phyloP scores from a whole-genome alignment of 495 filamentous ascomycete genomes.

The Cetradonia linearis region DNA sequence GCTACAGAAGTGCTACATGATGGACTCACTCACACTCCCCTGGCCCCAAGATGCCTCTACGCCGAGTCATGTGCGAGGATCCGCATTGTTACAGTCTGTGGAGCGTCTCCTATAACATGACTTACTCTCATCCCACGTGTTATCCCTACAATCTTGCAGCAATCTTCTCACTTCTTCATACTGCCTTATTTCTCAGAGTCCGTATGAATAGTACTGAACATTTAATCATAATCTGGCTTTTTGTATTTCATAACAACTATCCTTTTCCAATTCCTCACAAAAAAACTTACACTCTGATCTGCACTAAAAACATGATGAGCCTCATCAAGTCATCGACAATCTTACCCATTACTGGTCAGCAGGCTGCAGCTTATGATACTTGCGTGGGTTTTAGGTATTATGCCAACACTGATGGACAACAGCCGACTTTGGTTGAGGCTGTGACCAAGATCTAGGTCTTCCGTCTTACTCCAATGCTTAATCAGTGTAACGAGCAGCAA shows the following conservation, averaged over 20 bases:
- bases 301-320: constrained; percentile 19
- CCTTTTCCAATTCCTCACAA: no score
- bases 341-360: constrained; percentile 30
- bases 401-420: constrained; percentile 2
- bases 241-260: no score
- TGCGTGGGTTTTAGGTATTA: neutral
- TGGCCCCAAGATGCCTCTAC: neutral
- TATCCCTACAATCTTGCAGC: no score
- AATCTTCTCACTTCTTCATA: no score
- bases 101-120: neutral
- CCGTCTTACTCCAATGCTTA: constrained; percentile 48
- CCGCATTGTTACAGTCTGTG: neutral
- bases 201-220: no score
- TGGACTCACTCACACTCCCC: neutral
- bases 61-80: neutral
- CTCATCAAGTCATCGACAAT: constrained; percentile 15
- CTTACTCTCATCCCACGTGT: neutral
- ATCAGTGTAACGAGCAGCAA: constrained; percentile 56
- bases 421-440: neutral
- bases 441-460: neutral
- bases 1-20: neutral
- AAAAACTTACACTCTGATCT: neutral
- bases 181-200: no score
- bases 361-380: constrained; percentile 40
- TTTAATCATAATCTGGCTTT: no score